These are phyloP conservation scores for Petunia hybrid DNA, from an alignment of 305 asterid species.

Conservation along the genomic window DNA sequence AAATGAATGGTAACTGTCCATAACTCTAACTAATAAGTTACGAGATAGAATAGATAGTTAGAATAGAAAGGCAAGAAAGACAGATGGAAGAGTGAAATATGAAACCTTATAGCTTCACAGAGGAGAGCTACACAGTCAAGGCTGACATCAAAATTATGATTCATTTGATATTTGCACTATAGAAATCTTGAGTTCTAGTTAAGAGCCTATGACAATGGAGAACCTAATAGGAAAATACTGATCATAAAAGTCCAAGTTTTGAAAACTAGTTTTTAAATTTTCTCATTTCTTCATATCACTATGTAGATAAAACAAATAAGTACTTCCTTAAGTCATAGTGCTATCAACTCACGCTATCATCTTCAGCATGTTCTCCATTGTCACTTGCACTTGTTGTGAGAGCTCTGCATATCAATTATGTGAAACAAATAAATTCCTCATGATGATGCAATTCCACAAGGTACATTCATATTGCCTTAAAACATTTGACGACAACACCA, in stretches of 20 bases:
- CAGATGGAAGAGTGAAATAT: conserved; percentile 18
- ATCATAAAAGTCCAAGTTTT: background rate
- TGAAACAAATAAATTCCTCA: conserved; percentile 4
- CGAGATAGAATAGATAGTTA: background rate
- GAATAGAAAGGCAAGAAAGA: conserved; percentile 4
- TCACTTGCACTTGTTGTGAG: conserved; percentile 76
- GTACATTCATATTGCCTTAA: conserved; percentile 14
- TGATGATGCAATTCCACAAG: background rate
- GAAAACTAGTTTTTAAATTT: background rate
- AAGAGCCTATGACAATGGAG: background rate
- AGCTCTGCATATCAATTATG: conserved; percentile 56
- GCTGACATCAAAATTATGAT: background rate
- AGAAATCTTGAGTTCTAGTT: conserved; percentile 18
- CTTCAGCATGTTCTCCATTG: conserved; percentile 86
- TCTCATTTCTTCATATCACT: background rate
- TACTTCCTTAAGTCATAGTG: conserved; percentile 29
- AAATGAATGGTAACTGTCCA: conserved; percentile 1
- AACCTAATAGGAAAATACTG: background rate
- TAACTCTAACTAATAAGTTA: background rate
- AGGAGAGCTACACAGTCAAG: background rate
- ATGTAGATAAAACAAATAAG: conserved; percentile 24
- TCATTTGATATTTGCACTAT: background rate
- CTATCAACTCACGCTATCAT: conserved; percentile 65
- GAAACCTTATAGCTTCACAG: background rate
- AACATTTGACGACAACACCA: background rate